Conservation (phyloP, 768 basidiomycete species). For the Mycena floridula region DNA sequence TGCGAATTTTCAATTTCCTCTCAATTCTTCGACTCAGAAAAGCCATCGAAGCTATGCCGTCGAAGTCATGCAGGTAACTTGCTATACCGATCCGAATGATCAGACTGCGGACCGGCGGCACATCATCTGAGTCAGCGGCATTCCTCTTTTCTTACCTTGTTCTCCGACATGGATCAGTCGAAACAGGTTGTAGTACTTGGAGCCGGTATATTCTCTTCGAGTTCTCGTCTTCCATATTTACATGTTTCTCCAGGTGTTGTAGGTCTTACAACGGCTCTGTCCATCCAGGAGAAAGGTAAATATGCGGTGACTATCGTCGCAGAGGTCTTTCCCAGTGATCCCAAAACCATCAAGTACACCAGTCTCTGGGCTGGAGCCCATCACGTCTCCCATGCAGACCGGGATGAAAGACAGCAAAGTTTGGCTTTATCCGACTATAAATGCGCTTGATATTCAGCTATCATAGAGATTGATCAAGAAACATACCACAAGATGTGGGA, state of each 20-base stretch:
- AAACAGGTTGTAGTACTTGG: too few relatives aligned
- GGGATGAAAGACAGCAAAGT: conserved; percentile 37
- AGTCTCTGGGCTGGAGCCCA: conserved; percentile 62
- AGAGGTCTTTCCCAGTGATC: conserved; percentile 44
- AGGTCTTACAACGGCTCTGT: conserved; percentile 49
- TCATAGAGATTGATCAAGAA: conserved; percentile 39
- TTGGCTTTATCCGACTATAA: conserved; percentile 2
- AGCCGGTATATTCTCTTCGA: too few relatives aligned
- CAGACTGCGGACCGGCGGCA: too few relatives aligned
- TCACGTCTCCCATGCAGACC: conserved; percentile 40
- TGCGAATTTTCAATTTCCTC: too few relatives aligned
- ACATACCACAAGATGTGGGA: conserved; percentile 51
- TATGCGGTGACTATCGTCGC: conserved; percentile 46
- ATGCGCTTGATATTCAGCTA: background rate
- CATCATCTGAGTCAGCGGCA: too few relatives aligned
- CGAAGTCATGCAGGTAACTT: too few relatives aligned
- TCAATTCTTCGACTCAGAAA: too few relatives aligned
- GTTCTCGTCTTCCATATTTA: too few relatives aligned
- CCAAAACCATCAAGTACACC: conserved; percentile 42
- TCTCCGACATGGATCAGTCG: too few relatives aligned
- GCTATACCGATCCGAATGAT: too few relatives aligned
- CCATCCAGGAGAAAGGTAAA: conserved; percentile 39
- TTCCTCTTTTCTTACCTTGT: too few relatives aligned
- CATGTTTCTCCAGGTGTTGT: conserved; percentile 51
- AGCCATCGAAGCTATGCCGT: too few relatives aligned